Evolutionary conservation across 805 yeast species (phyloP).

Genomic region (Yamadazyma tumulicola): DNA sequence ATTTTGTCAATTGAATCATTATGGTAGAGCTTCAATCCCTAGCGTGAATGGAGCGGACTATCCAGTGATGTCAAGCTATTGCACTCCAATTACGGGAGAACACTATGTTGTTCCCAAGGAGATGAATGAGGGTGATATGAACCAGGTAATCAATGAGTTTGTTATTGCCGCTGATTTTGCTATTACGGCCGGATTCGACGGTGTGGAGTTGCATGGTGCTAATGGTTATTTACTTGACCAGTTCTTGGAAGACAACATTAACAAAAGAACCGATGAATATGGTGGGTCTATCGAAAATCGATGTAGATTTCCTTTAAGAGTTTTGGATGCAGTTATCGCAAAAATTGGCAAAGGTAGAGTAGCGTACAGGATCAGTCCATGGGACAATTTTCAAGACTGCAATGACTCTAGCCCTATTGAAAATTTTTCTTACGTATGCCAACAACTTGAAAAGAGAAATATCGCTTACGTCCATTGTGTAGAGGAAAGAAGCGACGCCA

Average conservation of each 20-base stretch:
- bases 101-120: slow-evolving; percentile 3
- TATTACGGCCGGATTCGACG: slow-evolving; percentile 23
- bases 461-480: slow-evolving; percentile 11
- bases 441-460: slow-evolving; percentile 13
- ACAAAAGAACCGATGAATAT: slow-evolving; percentile 22
- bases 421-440: slow-evolving; percentile 11
- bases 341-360: slow-evolving; percentile 16
- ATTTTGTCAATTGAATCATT: slow-evolving; percentile 51
- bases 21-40: slow-evolving; percentile 40
- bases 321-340: slow-evolving; percentile 18
- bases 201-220: slow-evolving; percentile 25
- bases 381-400: slow-evolving; percentile 15
- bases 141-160: slow-evolving; percentile 17
- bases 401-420: slow-evolving; percentile 12
- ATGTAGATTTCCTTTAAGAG: slow-evolving; percentile 16
- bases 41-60: background rate
- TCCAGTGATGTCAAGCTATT: slow-evolving; percentile 4
- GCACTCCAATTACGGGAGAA: slow-evolving; percentile 2
- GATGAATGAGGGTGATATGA: slow-evolving; percentile 16
- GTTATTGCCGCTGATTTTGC: slow-evolving; percentile 18
- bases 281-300: slow-evolving; percentile 27
- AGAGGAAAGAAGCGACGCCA: slow-evolving; percentile 13
- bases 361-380: slow-evolving; percentile 19
- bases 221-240: slow-evolving; percentile 26
- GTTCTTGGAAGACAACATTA: slow-evolving; percentile 18